Base-by-base conservation (phyloP, 2,329 filamentous ascomycete genomes). In the Paecilomyces sp. region DNA sequence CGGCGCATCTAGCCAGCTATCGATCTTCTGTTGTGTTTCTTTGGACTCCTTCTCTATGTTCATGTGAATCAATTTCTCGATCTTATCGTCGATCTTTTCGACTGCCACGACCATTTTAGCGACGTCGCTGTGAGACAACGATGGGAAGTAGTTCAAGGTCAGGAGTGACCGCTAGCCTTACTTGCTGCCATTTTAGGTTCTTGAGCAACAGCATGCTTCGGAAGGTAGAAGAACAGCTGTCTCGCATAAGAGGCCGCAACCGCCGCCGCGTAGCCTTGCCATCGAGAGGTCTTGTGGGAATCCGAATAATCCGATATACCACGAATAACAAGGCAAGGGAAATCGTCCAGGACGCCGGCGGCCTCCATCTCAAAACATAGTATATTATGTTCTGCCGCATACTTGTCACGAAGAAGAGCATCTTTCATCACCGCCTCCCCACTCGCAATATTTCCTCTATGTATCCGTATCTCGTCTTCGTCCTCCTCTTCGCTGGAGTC, bases 391-490 rank as follows among this genome's bases (percentile, higher is more conserved):
- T 59, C 36, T 24, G 7, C 18, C 1, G 56, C 56, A 33, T 59
- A 41, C 12, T 55, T 47, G 47, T 61, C 59, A 30, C 57, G 56
- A 33, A 55, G 50, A 24, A 31, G 4, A 9, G 33, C 57, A 57
- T 68, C 57, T 41, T 63, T 65, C 1, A 68, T 61, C 13, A 67
- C 59, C 1, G 62, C 22, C 11, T 64, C 62, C 1, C 63, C 66
- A 34, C 64, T 63, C 8, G 66, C 67, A 28, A 68, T 67, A 18
- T 52, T 52, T 3, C 47, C n/a, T 7, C 47, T 11, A 18, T 52
- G 47, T 22, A 52, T 52, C 3, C 15, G 15, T 33, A 54, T 54
- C 53, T 54, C 24, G 9, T 54, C 30, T 53, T 28, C 25, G 25
- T 28, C 25, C 25, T 28, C 25, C 25, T 28, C 25, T 28, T 28